phyloP scores from a whole-genome alignment of 2,329 filamentous ascomycete species.

The Pseudocercospora fuligena region DNA sequence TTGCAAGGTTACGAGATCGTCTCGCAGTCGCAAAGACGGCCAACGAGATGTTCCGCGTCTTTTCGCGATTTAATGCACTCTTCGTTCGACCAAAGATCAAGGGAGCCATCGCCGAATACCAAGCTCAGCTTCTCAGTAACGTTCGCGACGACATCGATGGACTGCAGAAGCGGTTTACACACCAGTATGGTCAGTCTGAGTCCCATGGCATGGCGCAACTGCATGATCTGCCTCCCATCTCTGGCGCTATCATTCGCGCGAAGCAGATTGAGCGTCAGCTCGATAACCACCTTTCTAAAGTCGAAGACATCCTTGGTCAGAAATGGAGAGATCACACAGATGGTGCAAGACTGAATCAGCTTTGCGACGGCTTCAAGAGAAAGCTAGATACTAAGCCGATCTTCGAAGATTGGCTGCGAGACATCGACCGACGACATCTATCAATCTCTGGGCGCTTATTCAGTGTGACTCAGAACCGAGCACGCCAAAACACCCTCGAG shows the following conservation, averaged over 20 bases:
- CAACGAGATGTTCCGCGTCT: conserved; percentile 99
- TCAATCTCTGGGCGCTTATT: conserved; percentile 93
- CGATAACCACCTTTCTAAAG: conserved; percentile 96
- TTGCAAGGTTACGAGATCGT: conserved; percentile 87
- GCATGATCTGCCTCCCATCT: conserved; percentile 91
- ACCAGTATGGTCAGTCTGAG: conserved; percentile 97
- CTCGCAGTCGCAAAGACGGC: conserved; percentile 94
- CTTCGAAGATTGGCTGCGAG: conserved; percentile 92
- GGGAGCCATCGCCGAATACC: conserved; percentile 96
- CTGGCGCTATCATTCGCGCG: conserved; percentile 96
- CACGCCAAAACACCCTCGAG: conserved; percentile 87
- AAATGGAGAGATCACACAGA: conserved; percentile 95
- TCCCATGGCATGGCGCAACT: conserved; percentile 98
- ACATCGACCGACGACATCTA: conserved; percentile 85
- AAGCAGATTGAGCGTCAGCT: conserved; percentile 96
- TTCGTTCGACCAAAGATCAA: conserved; percentile 99
- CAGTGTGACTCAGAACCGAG: conserved; percentile 82
- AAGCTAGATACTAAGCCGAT: conserved; percentile 94
- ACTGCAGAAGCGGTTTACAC: conserved; percentile 96
- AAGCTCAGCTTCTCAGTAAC: conserved; percentile 96
- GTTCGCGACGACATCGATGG: conserved; percentile 94
- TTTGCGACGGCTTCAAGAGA: conserved; percentile 92
- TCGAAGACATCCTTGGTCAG: conserved; percentile 94
- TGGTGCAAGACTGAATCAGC: conserved; percentile 88
- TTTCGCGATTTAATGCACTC: conserved; percentile 98